Percentiles rank a stretch among this genome's conserved stretches.
phyloP scores from a whole-genome alignment of 2,329 filamentous ascomycete species.

The Fusarium napiforme region DNA sequence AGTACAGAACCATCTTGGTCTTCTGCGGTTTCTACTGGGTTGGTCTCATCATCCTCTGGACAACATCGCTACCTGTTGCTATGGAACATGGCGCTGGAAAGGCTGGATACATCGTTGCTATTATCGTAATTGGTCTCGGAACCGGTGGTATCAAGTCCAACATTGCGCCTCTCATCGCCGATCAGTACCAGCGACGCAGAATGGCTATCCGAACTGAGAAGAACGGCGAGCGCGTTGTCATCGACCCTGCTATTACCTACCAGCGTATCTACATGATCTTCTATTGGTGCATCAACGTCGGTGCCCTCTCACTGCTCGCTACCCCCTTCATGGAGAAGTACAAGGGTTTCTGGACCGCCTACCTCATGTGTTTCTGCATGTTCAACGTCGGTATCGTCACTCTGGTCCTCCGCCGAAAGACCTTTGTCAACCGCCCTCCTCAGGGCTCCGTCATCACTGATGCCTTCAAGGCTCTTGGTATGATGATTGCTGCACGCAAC shows the following conservation, averaged over 20 bases:
- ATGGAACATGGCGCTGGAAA: constrained; percentile 55
- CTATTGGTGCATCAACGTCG: constrained; percentile 79
- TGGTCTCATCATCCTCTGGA: constrained; percentile 65
- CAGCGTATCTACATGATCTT: constrained; percentile 80
- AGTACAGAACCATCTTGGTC: constrained; percentile 70
- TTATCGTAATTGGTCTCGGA: constrained; percentile 73
- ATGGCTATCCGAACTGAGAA: constrained; percentile 62
- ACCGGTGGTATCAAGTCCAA: constrained; percentile 78
- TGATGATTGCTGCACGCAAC: constrained; percentile 56
- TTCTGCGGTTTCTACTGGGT: constrained; percentile 68
- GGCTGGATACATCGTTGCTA: constrained; percentile 63
- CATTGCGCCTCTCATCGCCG: constrained; percentile 67
- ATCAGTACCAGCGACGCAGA: constrained; percentile 69
- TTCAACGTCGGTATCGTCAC: constrained; percentile 70
- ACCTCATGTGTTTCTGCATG: constrained; percentile 65
- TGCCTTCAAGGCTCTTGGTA: constrained; percentile 63
- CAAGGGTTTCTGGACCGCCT: constrained; percentile 75
- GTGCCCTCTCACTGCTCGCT: constrained; percentile 73
- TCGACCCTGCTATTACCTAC: constrained; percentile 74
- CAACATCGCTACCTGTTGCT: constrained; percentile 57
- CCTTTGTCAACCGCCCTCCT: constrained; percentile 63
- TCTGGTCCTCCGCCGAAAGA: constrained; percentile 59
- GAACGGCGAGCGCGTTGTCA: constrained; percentile 68
- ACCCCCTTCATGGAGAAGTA: constrained; percentile 76
- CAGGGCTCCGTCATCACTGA: constrained; percentile 73